phyloP scores from a whole-genome alignment of 495 filamentous ascomycete species.

The Hypoxylon fragiforme region DNA sequence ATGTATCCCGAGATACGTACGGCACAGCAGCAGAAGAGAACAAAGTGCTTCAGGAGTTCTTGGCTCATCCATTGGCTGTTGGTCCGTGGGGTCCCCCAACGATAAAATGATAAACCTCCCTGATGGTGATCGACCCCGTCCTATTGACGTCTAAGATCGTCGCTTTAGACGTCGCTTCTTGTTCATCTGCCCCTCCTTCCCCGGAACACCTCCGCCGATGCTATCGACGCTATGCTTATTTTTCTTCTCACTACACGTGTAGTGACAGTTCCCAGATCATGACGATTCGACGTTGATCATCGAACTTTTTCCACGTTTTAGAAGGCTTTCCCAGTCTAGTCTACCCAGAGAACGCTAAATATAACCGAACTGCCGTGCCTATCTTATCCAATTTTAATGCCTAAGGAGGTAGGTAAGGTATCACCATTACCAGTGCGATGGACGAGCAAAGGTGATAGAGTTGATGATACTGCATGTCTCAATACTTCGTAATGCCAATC shows the following conservation, averaged over 20 bases:
- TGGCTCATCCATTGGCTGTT: conserved; percentile 31
- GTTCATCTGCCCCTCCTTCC: conserved; percentile 21
- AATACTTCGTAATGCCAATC: conserved; percentile 9
- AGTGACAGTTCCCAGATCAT: conserved; percentile 4
- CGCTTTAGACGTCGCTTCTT: too few species aligned
- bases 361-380: background rate
- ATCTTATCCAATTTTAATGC: background rate
- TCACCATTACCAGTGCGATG: background rate
- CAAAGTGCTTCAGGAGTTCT: conserved; percentile 20
- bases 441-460: conserved; percentile 2
- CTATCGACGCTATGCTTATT: conserved; percentile 7
- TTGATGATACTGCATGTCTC: conserved; percentile 10
- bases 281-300: conserved; percentile 22
- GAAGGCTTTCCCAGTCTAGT: conserved; percentile 9
- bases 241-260: conserved; percentile 21
- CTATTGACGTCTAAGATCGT: conserved; percentile 25
- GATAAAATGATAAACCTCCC: conserved; percentile 16
- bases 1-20: conserved; percentile 17
- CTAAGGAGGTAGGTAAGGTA: background rate
- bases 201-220: conserved; percentile 25
- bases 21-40: conserved; percentile 5
- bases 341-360: background rate
- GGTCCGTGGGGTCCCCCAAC: conserved; percentile 32
- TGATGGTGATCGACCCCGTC: conserved; percentile 10
- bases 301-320: conserved; percentile 26